Conservation (phyloP, 164 flowering plant species). For the Sedum album region DNA sequence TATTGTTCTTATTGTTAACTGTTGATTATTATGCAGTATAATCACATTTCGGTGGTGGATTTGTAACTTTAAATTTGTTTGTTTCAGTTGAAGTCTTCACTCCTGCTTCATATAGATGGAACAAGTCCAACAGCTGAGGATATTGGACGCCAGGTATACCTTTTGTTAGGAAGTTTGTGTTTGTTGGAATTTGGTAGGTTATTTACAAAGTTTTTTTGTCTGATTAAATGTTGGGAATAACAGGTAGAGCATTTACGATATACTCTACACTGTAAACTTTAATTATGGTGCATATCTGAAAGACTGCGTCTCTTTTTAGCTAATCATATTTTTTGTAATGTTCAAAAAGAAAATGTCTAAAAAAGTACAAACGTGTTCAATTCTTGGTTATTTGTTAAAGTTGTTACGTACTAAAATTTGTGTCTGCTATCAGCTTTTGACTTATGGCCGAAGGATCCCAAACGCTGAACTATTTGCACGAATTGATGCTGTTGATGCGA, state of each 20-base stretch:
- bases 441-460: conserved; percentile 84
- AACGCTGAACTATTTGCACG: conserved; percentile 80
- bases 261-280: too few species aligned
- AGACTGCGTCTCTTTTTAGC: too few species aligned
- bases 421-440: conserved; percentile 1
- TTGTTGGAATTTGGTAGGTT: too few species aligned
- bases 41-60: not conserved
- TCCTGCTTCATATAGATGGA: conserved; percentile 89
- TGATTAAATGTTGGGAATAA: too few species aligned
- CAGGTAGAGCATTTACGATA: too few species aligned
- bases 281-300: too few species aligned
- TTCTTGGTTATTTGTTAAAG: not conserved
- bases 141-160: conserved; percentile 89
- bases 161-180: too few species aligned
- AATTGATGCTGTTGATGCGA: conserved; percentile 88
- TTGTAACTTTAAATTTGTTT: not conserved
- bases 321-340: too few species aligned
- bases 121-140: conserved; percentile 93
- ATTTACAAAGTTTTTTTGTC: too few species aligned
- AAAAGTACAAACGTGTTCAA: not conserved
- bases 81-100: conserved; percentile 77
- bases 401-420: not conserved
- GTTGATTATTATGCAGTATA: not conserved
- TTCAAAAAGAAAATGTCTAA: not conserved
- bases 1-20: not conserved